Evolutionary conservation across 768 basidiomycete genomes (phyloP).

Genomic region (Russula compacta): DNA sequence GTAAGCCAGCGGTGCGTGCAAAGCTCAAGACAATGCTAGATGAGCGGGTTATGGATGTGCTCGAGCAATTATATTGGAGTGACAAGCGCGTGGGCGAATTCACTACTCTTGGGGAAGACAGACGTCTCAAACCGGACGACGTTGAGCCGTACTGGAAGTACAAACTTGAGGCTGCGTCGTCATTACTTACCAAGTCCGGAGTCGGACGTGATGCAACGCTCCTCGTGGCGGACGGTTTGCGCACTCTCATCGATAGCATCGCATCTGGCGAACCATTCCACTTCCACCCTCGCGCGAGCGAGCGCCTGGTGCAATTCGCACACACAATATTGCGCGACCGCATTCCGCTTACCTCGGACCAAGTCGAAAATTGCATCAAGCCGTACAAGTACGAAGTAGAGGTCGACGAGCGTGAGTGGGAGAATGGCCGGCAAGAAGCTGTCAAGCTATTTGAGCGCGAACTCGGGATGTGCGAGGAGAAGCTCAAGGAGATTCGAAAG

Average conservation of each 20-base stretch:
- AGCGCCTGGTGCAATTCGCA: slow-evolving; percentile 85
- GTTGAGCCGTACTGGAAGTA: slow-evolving; percentile 91
- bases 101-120: slow-evolving; percentile 56
- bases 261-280: slow-evolving; percentile 85
- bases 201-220: slow-evolving; percentile 91
- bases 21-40: slow-evolving; percentile 91
- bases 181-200: slow-evolving; percentile 90
- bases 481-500: slow-evolving; percentile 77
- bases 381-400: slow-evolving; percentile 99
- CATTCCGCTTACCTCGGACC: slow-evolving; percentile 90
- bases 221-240: slow-evolving; percentile 89
- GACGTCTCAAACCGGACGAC: slow-evolving; percentile 60
- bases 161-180: slow-evolving; percentile 91
- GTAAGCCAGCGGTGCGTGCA: slow-evolving; percentile 77
- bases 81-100: slow-evolving; percentile 82
- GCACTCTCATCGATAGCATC: slow-evolving; percentile 84
- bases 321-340: slow-evolving; percentile 90
- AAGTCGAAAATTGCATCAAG: slow-evolving; percentile 99
- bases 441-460: slow-evolving; percentile 81
- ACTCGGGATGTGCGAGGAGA: slow-evolving; percentile 72
- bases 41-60: slow-evolving; percentile 93
- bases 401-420: slow-evolving; percentile 90
- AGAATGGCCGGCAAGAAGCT: slow-evolving; percentile 63
- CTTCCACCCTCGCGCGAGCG: slow-evolving; percentile 80
- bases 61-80: slow-evolving; percentile 95